These are phyloP conservation scores for Termitomyces sp. DNA, from an alignment of 768 basidiomycete species.

Conservation along the genomic window DNA sequence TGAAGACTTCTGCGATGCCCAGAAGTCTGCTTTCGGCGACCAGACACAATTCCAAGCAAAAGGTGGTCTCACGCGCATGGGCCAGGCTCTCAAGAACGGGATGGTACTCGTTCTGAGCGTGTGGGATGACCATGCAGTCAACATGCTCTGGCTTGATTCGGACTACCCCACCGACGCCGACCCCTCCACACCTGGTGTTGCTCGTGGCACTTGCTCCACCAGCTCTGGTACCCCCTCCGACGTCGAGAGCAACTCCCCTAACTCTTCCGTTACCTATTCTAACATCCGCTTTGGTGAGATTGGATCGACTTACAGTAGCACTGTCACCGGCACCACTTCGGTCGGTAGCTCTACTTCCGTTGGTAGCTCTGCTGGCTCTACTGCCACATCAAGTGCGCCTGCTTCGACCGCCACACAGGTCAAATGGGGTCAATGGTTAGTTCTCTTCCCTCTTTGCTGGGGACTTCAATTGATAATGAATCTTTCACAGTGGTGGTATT, in stretches of 20 bases:
- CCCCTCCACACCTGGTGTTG: slow-evolving; percentile 14
- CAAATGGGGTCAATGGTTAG: slow-evolving; percentile 5
- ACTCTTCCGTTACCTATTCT: slow-evolving; percentile 32
- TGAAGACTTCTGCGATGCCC: slow-evolving; percentile 14
- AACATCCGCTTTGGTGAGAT: slow-evolving; percentile 15
- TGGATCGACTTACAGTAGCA: slow-evolving; percentile 3
- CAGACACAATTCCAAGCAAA: slow-evolving; percentile 33
- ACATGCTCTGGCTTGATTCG: slow-evolving; percentile 22
- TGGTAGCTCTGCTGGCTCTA: neutral
- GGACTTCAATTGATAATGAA: neutral
- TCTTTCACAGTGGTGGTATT: neutral
- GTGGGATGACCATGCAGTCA: slow-evolving; percentile 36
- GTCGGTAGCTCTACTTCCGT: neutral
- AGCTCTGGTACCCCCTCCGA: slow-evolving; percentile 28
- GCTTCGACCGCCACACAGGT: neutral
- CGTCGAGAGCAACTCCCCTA: slow-evolving; percentile 23
- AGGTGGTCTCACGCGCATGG: slow-evolving; percentile 36
- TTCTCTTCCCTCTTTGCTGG: neutral
- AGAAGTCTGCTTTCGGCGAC: slow-evolving; percentile 41
- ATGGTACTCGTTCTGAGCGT: slow-evolving; percentile 36
- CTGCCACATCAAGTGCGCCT: neutral
- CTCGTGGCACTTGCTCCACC: slow-evolving; percentile 34
- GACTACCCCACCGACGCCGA: slow-evolving; percentile 23
- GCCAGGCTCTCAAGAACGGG: slow-evolving; percentile 29
- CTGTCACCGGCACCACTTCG: slow-evolving; percentile 2